phyloP scores from a whole-genome alignment of 192 early-diverging fungal genomes.

The Polychytrium aggregatum region DNA sequence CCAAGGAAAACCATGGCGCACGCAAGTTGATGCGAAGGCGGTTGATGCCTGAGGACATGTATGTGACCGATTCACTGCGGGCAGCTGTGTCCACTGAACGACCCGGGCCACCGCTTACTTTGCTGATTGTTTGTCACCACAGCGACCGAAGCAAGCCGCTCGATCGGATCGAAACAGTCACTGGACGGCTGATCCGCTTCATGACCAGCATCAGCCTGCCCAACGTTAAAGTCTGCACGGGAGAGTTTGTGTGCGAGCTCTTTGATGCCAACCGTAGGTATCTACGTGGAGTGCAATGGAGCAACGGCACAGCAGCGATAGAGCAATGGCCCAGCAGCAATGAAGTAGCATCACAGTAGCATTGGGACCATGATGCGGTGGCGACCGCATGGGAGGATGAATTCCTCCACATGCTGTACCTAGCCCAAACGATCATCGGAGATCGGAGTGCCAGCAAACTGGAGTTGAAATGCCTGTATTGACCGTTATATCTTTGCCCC shows the following conservation, averaged over 20 bases:
- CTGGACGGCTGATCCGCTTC: slow-evolving; percentile 50
- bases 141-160: slow-evolving; percentile 65
- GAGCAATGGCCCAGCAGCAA: no score
- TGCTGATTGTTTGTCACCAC: background rate
- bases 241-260: slow-evolving; percentile 52
- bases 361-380: no score
- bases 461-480: no score
- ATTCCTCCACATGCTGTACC: no score
- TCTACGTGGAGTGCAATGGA: background rate
- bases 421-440: no score
- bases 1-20: slow-evolving; percentile 30
- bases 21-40: slow-evolving; percentile 22
- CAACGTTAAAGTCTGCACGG: slow-evolving; percentile 43
- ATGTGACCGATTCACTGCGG: background rate
- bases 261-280: slow-evolving; percentile 38
- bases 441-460: no score
- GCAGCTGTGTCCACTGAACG: background rate
- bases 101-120: background rate
- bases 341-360: no score
- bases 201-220: slow-evolving; percentile 57
- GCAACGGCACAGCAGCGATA: no score
- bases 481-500: no score
- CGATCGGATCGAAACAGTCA: slow-evolving; percentile 46
- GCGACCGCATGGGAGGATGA: no score
- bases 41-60: slow-evolving; percentile 62